Percentiles rank a stretch among this genome's conserved stretches.
Evolutionary conservation across 108 stramenopile genomes (phyloP).

Genomic region (Epipyxis sp.): DNA sequence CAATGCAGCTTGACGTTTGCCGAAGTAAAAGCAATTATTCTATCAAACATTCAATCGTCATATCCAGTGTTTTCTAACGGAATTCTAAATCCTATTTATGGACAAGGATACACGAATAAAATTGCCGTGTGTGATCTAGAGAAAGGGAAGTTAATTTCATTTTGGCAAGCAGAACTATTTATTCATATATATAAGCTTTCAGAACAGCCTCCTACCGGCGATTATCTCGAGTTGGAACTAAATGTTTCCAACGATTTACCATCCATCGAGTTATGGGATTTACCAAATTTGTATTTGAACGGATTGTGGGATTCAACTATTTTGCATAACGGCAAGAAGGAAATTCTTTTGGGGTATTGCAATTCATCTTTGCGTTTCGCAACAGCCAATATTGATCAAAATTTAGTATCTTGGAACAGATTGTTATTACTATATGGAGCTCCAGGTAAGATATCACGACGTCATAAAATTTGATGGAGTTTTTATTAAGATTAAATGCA

Average conservation of each 20-base stretch:
- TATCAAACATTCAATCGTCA: no score
- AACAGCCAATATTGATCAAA: slow-evolving; percentile 35
- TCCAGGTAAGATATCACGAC: slow-evolving; percentile 73
- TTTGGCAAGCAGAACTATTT: slow-evolving; percentile 18
- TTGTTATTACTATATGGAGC: slow-evolving; percentile 75
- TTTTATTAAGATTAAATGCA: slow-evolving; percentile 65
- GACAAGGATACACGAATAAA: no score
- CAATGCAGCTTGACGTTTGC: no score
- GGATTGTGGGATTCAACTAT: slow-evolving; percentile 54
- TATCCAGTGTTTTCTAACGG: no score
- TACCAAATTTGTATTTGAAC: slow-evolving; percentile 34
- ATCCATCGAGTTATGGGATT: slow-evolving; percentile 45
- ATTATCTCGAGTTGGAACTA: slow-evolving; percentile 39
- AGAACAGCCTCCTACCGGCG: not conserved
- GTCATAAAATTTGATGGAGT: slow-evolving; percentile 62
- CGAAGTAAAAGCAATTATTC: no score
- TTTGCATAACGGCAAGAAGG: slow-evolving; percentile 45
- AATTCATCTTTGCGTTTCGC: slow-evolving; percentile 53
- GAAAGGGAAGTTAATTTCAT: not conserved
- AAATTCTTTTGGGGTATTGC: slow-evolving; percentile 50
- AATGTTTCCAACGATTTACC: slow-evolving; percentile 42
- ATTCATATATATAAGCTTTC: not conserved
- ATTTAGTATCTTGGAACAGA: slow-evolving; percentile 70
- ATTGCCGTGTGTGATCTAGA: not conserved
- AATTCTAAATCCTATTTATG: no score